Percentiles rank a stretch among this genome's conserved stretches.
Conservation (phyloP, 139 green algal species). For the Closterium sp. region DNA sequence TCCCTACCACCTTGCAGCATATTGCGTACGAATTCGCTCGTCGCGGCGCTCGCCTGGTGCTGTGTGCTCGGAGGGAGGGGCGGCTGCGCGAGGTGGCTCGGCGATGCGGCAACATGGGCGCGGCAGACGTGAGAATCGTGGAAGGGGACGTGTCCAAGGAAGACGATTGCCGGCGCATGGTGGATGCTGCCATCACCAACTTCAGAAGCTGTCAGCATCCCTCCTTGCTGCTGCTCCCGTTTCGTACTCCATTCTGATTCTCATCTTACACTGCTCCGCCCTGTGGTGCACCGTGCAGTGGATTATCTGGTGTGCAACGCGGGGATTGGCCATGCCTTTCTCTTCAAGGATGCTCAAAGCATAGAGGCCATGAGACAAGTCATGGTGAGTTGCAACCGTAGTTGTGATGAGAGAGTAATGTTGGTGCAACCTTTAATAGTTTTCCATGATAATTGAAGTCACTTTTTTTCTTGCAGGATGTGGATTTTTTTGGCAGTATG, state of each 20-base stretch:
- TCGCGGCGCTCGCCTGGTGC: slow-evolving; percentile 20
- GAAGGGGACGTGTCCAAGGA: slow-evolving; percentile 39
- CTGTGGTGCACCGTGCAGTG: slow-evolving; percentile 15
- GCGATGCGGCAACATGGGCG: slow-evolving; percentile 1
- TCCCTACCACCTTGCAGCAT: slow-evolving; percentile 11
- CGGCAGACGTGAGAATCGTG: background rate
- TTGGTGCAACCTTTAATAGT: too few species aligned
- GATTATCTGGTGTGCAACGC: slow-evolving; percentile 47
- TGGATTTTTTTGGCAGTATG: slow-evolving; percentile 35
- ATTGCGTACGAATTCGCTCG: slow-evolving; percentile 44
- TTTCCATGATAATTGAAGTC: background rate
- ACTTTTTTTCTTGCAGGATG: slow-evolving; percentile 13
- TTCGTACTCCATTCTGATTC: background rate
- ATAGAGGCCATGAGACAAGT: slow-evolving; percentile 1
- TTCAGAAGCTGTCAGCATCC: slow-evolving; percentile 1
- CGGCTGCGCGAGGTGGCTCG: slow-evolving; percentile 24
- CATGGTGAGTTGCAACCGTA: slow-evolving; percentile 6
- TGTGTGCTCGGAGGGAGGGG: slow-evolving; percentile 30
- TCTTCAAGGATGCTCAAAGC: slow-evolving; percentile 31
- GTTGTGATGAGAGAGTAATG: too few species aligned
- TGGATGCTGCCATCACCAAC: slow-evolving; percentile 28
- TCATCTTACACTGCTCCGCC: background rate
- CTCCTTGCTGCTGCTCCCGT: background rate
- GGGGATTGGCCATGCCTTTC: slow-evolving; percentile 24
- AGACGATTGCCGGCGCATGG: slow-evolving; percentile 27